phyloP scores from a whole-genome alignment of 371 early-diverging fungal species.

The Rhizopus arrhizus region DNA sequence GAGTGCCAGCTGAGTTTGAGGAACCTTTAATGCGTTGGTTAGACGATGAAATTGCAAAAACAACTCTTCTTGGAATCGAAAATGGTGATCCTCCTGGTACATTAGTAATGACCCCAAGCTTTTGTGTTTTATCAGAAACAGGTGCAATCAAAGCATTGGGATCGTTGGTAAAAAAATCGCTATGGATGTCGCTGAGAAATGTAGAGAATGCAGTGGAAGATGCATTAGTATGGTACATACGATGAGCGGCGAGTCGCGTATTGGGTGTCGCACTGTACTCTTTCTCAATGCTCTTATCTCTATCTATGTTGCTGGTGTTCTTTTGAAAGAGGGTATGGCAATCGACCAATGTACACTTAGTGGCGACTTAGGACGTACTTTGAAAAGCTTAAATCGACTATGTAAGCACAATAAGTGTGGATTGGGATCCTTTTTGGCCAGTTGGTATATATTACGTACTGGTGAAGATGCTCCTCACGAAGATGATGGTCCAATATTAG shows the following conservation, averaged over 20 bases:
- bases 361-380: neutral
- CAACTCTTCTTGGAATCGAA: neutral
- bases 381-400: neutral
- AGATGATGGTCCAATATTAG: neutral
- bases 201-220: neutral
- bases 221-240: neutral
- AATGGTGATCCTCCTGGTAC: neutral
- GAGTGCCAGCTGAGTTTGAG: neutral
- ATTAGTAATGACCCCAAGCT: neutral
- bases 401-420: no score
- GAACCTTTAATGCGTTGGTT: neutral
- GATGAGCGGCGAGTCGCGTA: neutral
- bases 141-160: neutral
- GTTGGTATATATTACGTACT: neutral
- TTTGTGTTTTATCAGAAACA: neutral
- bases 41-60: neutral
- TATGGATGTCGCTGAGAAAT: neutral
- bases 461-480: neutral
- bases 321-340: neutral
- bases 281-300: neutral
- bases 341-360: neutral
- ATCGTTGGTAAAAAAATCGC: neutral
- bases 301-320: neutral
- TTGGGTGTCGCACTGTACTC: neutral
- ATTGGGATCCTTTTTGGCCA: neutral